Conservation (phyloP, 805 yeast species). For the Lachancea nothofagi region DNA sequence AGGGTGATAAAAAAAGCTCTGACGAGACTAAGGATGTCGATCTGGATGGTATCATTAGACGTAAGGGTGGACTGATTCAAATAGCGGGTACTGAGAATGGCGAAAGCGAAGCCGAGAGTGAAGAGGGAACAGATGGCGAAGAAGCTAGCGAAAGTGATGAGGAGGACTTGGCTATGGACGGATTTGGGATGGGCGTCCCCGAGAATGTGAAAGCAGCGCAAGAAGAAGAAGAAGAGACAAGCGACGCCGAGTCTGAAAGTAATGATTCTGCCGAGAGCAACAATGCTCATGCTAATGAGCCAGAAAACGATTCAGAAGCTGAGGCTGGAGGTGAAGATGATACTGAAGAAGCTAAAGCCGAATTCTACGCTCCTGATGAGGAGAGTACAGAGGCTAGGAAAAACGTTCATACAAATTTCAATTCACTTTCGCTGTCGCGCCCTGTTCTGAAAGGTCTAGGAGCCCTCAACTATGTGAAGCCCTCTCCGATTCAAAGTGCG, state of each 20-base stretch:
- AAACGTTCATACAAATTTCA: slow-evolving; percentile 59
- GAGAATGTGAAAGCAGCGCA: not conserved
- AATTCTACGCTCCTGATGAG: slow-evolving; percentile 59
- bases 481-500: slow-evolving; percentile 91
- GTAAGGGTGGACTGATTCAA: slow-evolving; percentile 73
- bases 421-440: slow-evolving; percentile 74
- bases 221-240: slow-evolving; percentile 28
- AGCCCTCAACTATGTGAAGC: slow-evolving; percentile 75
- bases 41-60: slow-evolving; percentile 77
- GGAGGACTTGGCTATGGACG: slow-evolving; percentile 35
- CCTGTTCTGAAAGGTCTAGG: slow-evolving; percentile 83
- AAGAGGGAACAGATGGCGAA: slow-evolving; percentile 36
- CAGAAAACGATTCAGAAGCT: slow-evolving; percentile 27
- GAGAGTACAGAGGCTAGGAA: slow-evolving; percentile 51
- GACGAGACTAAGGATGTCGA: slow-evolving; percentile 58
- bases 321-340: slow-evolving; percentile 26
- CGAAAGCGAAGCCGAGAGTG: slow-evolving; percentile 32
- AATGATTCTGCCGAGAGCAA: slow-evolving; percentile 30
- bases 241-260: slow-evolving; percentile 25
- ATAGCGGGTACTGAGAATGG: slow-evolving; percentile 42
- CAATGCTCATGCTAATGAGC: slow-evolving; percentile 12
- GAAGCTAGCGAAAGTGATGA: slow-evolving; percentile 29
- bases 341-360: slow-evolving; percentile 75
- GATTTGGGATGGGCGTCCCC: slow-evolving; percentile 36
- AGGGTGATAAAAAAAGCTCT: slow-evolving; percentile 34